A percentile compares a stretch with the other conserved stretches of the same genome.
Conservation (phyloP, 768 basidiomycete species). For the Lentinula edodes region DNA sequence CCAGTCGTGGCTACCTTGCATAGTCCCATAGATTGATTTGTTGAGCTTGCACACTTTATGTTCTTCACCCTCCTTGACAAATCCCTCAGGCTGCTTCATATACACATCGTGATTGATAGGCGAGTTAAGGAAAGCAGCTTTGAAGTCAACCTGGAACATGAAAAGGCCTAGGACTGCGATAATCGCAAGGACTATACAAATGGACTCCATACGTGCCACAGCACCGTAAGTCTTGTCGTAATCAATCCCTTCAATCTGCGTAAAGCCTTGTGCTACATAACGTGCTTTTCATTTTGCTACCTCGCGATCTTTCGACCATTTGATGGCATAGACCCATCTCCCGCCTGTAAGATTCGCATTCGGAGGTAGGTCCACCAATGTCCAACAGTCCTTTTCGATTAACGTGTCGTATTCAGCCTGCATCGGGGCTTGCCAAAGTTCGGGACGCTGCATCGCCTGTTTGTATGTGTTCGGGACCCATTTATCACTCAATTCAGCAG, state of each 20-base stretch:
- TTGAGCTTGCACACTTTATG: too few species aligned
- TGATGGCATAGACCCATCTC: neutral
- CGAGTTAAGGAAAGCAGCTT: neutral
- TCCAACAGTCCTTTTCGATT: neutral
- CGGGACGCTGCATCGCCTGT: neutral
- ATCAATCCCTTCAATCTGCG: neutral
- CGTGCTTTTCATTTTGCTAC: neutral
- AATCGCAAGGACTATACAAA: neutral
- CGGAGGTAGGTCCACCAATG: neutral
- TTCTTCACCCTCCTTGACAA: neutral
- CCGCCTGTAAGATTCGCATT: neutral
- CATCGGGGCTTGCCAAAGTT: neutral
- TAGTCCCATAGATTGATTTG: too few species aligned
- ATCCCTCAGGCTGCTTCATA: neutral
- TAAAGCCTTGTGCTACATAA: neutral
- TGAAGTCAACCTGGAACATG: neutral
- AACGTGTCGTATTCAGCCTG: neutral
- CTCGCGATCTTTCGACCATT: neutral
- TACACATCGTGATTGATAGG: neutral
- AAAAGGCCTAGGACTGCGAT: neutral
- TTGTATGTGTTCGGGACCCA: neutral
- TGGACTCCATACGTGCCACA: neutral
- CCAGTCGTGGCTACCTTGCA: neutral
- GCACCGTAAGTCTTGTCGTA: neutral
- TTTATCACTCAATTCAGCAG: neutral